phyloP scores from a whole-genome alignment of 495 filamentous ascomycete genomes.

The Aspergillus coremiiformis region DNA sequence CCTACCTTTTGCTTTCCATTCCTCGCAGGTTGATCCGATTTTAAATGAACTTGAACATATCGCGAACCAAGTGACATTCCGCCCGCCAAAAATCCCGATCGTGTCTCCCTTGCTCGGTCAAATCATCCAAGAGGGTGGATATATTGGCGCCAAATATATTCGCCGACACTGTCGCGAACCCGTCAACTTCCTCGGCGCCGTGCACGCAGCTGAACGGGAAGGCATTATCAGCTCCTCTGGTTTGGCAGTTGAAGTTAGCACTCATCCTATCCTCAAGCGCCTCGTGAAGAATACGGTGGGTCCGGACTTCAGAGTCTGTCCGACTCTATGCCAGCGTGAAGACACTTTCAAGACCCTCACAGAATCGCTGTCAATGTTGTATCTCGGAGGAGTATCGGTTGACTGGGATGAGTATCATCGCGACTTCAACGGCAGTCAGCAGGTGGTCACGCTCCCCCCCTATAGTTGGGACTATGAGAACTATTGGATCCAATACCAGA shows the following conservation, averaged over 20 bases:
- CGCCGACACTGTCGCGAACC: conserved; percentile 20
- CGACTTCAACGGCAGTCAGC: conserved; percentile 46
- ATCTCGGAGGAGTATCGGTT: conserved; percentile 50
- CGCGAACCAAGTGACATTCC: conserved; percentile 30
- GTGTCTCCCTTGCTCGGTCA: conserved; percentile 24
- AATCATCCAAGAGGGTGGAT: conserved; percentile 14
- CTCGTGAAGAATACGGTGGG: conserved; percentile 18
- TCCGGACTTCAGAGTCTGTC: conserved; percentile 29
- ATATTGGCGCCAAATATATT: conserved; percentile 26
- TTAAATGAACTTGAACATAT: conserved; percentile 36
- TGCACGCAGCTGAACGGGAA: conserved; percentile 14
- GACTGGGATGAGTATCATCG: conserved; percentile 60
- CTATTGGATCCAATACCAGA: conserved; percentile 39
- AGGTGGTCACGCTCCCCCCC: conserved; percentile 54
- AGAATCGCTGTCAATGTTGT: conserved; percentile 43
- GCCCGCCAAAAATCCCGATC: conserved; percentile 23
- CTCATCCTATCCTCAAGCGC: conserved; percentile 27
- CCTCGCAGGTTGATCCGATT: conserved; percentile 43
- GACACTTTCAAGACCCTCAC: conserved; percentile 50
- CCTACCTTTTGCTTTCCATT: conserved; percentile 46
- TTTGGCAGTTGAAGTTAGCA: conserved; percentile 35
- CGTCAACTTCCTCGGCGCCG: conserved; percentile 25
- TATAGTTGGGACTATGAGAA: conserved; percentile 46
- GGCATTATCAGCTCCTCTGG: conserved; percentile 18
- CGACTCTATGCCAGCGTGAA: conserved; percentile 35